Conservation (phyloP, 768 basidiomycete genomes). For the Leccinellum luteum region DNA sequence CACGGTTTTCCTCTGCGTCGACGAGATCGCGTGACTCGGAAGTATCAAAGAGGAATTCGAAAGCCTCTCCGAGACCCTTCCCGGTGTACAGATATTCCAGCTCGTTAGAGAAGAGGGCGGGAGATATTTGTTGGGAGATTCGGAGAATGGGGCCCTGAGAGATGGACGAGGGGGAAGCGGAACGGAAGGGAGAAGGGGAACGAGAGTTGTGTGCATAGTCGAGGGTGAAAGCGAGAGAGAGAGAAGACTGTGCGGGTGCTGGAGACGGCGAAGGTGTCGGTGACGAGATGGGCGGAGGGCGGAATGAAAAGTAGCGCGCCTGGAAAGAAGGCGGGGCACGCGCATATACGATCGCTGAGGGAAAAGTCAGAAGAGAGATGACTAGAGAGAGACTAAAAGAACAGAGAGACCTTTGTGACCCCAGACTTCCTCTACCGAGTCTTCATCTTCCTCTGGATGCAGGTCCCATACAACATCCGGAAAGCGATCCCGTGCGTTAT, state of each 20-base stretch:
- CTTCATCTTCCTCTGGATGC: conserved; percentile 50
- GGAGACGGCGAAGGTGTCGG: conserved; percentile 51
- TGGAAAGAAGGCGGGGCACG: conserved; percentile 93
- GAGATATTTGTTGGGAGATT: conserved; percentile 65
- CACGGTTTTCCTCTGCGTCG: conserved; percentile 51
- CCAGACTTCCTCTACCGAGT: conserved; percentile 65
- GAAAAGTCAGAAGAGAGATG: neutral
- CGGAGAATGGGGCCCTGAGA: conserved; percentile 50
- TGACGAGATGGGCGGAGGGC: conserved; percentile 52
- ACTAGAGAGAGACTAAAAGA: neutral
- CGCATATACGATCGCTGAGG: conserved; percentile 86
- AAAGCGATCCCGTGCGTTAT: conserved; percentile 84
- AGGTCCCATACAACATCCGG: conserved; percentile 97
- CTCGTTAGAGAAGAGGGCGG: conserved; percentile 82
- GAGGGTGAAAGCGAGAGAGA: conserved; percentile 53
- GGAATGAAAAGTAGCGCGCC: conserved; percentile 80
- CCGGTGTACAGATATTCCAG: conserved; percentile 95
- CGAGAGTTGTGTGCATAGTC: conserved; percentile 40
- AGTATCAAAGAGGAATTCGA: conserved; percentile 81
- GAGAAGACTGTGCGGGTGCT: conserved; percentile 55
- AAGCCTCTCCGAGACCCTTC: conserved; percentile 82
- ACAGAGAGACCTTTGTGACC: conserved; percentile 83
- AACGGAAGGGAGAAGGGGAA: conserved; percentile 46
- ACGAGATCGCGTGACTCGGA: conserved; percentile 41
- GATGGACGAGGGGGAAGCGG: conserved; percentile 45